These are phyloP conservation scores for Xylaria flabelliformis DNA, from an alignment of 495 filamentous ascomycete species.

Conservation along the genomic window DNA sequence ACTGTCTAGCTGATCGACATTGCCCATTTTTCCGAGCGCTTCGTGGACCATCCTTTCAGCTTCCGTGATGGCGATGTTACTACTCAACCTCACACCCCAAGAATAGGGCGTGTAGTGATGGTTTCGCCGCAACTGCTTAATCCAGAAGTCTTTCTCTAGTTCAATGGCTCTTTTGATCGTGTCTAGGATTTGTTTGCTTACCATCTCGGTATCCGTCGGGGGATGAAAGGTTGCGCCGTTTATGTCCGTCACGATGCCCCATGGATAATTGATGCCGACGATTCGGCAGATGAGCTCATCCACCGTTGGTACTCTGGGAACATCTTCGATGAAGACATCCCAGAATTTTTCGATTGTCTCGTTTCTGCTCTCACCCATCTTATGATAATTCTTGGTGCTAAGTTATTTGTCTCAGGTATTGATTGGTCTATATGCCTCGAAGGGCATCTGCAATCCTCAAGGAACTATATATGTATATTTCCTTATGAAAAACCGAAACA, in stretches of 20 bases:
- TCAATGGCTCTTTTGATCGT: neutral
- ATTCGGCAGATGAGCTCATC: constrained; percentile 18
- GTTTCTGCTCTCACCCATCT: neutral
- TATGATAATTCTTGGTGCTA: neutral
- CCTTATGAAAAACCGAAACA: neutral
- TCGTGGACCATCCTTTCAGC: neutral
- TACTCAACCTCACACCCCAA: neutral
- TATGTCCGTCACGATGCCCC: constrained; percentile 2
- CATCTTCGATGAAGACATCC: neutral
- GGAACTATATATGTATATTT: neutral
- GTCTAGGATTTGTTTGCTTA: neutral
- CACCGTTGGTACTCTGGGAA: constrained; percentile 13
- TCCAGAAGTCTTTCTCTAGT: neutral
- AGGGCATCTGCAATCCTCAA: neutral
- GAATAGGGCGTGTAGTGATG: neutral
- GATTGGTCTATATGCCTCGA: neutral
- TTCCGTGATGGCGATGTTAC: neutral
- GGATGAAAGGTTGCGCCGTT: neutral
- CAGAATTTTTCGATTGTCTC: constrained; percentile 3
- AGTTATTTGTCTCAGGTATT: neutral
- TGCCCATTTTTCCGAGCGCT: neutral
- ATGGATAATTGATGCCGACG: neutral
- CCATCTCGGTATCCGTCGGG: neutral
- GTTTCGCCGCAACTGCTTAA: neutral
- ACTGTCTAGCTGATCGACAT: neutral